Base-by-base conservation (phyloP, 306 rosid genomes). In the Abrus precatorius region DNA sequence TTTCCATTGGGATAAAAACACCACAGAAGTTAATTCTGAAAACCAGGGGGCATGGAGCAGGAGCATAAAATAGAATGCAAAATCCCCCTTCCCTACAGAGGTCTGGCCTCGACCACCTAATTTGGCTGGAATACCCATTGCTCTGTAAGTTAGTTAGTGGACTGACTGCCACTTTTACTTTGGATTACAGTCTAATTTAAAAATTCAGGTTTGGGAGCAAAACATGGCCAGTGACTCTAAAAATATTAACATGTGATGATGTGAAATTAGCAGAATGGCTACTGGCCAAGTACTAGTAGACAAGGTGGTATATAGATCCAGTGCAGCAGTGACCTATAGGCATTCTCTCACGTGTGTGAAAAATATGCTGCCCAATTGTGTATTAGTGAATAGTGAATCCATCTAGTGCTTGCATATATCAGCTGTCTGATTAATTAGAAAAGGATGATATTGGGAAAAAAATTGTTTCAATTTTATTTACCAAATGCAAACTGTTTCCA, bases 51-150 rank as follows among this genome's bases (percentile, higher is more conserved):
- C 4, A 4, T 2, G 64, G 38, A 13, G 30, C 1, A 27, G 45
- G 2, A n/a, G 27, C 52, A 63, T 52, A 33, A 74, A 54, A 54
- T 59, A 69, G 43, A 79, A 47, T 63, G 49, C 20, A 79, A 34
- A 20, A 44, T 53, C 69, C 9, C 69, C 14, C 33, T 56, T 45
- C 32, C 55, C 50, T 2, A 34, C 52, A 30, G 28, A 48, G 41
- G 11, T 34, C 32, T 54, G 1, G 12, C 9, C 49, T 3, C 40
- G 52, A 8, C 6, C 27, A 40, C 71, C 50, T 20, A 65, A 65
- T 20, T 66, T 66, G 32, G 14, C 72, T 8, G 34, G 36, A 66
- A 66, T 20, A 65, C 3, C 34, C n/a, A 41, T 34, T 7, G 52
- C 33, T 65, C 71, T 41, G 71, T 52, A 65, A 7, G 12, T 65